A percentile compares a stretch with the other conserved stretches of the same genome.
These are phyloP conservation scores for Galerina sulciceps DNA, from an alignment of 768 basidiomycete species.

Conservation along the genomic window DNA sequence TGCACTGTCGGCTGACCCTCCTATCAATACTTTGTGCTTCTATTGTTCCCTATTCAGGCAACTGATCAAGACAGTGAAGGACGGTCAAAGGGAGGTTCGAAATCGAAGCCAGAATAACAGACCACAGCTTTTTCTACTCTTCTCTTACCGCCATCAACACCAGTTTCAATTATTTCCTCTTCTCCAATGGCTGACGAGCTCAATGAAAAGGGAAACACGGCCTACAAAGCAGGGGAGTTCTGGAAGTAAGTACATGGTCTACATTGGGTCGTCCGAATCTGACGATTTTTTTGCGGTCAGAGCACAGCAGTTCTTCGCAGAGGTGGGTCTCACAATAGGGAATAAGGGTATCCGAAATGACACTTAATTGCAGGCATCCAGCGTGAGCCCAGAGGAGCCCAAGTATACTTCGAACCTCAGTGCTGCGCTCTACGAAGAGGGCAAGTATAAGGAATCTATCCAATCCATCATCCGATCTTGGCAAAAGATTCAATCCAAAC, in stretches of 20 bases:
- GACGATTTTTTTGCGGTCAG: background rate
- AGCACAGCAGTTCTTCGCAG: background rate
- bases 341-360: background rate
- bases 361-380: background rate
- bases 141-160: too few species aligned
- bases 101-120: too few species aligned
- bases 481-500: background rate
- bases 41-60: too few species aligned
- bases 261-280: background rate
- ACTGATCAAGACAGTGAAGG: too few species aligned
- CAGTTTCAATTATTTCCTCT: too few species aligned
- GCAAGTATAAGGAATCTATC: slow-evolving; percentile 1
- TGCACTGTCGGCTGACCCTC: too few species aligned
- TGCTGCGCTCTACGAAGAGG: slow-evolving; percentile 7
- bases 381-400: background rate
- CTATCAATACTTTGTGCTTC: too few species aligned
- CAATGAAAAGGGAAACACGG: background rate
- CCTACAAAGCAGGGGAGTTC: slow-evolving; percentile 9
- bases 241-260: background rate
- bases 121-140: too few species aligned
- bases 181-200: slow-evolving; percentile 3
- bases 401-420: slow-evolving; percentile 9
- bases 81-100: too few species aligned
- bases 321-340: background rate
- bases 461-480: background rate